Percentiles rank a stretch among this genome's conserved stretches.
These are phyloP conservation scores for Aechmea fasciata DNA, from an alignment of 176 grass and related monocot species.

Conservation along the genomic window DNA sequence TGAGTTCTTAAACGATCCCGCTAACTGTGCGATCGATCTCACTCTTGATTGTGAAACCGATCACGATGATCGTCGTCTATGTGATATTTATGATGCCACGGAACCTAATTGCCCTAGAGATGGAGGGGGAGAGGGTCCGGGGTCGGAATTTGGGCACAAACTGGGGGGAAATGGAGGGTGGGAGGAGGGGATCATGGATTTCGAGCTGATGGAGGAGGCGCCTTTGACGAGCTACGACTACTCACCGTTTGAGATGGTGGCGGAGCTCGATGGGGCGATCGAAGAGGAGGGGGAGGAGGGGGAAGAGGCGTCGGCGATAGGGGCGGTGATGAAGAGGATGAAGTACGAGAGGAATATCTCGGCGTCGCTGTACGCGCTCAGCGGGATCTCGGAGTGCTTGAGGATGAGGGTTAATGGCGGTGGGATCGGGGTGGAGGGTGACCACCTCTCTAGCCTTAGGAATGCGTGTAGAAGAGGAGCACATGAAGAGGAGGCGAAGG, in stretches of 20 bases:
- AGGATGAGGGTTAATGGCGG: slow-evolving; percentile 4
- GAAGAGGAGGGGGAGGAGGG: neutral
- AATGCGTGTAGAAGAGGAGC: slow-evolving; percentile 48
- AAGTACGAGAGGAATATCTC: slow-evolving; percentile 25
- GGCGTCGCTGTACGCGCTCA: slow-evolving; percentile 19
- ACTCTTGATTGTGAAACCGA: slow-evolving; percentile 17
- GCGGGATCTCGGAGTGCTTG: slow-evolving; percentile 20
- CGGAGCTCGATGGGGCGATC: slow-evolving; percentile 5
- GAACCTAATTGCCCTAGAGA: neutral
- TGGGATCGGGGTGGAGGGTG: slow-evolving; percentile 3
- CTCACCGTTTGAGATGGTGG: slow-evolving; percentile 24
- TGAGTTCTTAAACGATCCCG: slow-evolving; percentile 36
- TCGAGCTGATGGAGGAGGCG: slow-evolving; percentile 54
- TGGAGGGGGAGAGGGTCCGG: neutral
- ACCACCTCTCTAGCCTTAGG: slow-evolving; percentile 47
- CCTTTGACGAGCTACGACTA: neutral
- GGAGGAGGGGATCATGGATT: slow-evolving; percentile 32
- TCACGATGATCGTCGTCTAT: neutral
- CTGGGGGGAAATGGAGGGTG: slow-evolving; percentile 7
- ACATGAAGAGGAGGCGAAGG: neutral
- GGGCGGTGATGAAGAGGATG: slow-evolving; percentile 20
- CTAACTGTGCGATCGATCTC: neutral
- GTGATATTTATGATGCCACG: neutral
- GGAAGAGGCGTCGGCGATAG: slow-evolving; percentile 12
- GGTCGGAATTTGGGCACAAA: neutral